Percentiles rank a stretch among this genome's conserved stretches.
phyloP scores from a whole-genome alignment of 1,284 basidiomycete species.

The Rhodotorula mucilaginosa region DNA sequence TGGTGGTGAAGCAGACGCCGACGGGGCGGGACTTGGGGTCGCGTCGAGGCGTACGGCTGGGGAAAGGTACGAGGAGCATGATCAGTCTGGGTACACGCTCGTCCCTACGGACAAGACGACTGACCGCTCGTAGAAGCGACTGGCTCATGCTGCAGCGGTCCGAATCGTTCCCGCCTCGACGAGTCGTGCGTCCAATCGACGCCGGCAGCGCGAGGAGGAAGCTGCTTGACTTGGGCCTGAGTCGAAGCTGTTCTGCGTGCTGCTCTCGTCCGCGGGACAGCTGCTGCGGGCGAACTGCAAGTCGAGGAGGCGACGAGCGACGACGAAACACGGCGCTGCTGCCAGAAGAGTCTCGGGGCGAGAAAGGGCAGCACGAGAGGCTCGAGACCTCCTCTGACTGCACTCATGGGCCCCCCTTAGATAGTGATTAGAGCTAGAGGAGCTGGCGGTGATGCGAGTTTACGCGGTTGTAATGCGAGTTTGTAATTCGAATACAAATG shows the following conservation, averaged over 20 bases:
- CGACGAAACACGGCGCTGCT: too few species aligned
- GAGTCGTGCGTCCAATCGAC: not conserved
- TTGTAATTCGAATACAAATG: not conserved
- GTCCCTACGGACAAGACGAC: not conserved
- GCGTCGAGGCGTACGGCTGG: constrained; percentile 22
- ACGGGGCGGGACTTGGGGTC: too few species aligned
- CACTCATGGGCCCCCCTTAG: not conserved
- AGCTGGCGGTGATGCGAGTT: not conserved
- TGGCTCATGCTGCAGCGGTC: not conserved
- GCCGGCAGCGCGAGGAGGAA: not conserved
- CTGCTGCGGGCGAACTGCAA: not conserved
- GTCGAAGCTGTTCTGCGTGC: not conserved
- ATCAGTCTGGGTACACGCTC: not conserved
- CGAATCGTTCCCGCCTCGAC: not conserved
- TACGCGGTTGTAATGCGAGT: not conserved
- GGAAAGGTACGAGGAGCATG: not conserved
- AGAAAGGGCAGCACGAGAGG: constrained; percentile 21
- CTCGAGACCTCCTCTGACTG: not conserved
- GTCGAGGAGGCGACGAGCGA: not conserved
- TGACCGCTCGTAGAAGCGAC: constrained; percentile 27
- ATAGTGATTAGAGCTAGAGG: not conserved
- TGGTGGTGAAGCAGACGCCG: not conserved
- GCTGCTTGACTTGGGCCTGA: not conserved
- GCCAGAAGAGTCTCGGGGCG: constrained; percentile 7
- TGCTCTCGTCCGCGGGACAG: not conserved